Conservation (phyloP, 2,329 filamentous ascomycete species). For the Ceratocystiopsis brevicomis region DNA sequence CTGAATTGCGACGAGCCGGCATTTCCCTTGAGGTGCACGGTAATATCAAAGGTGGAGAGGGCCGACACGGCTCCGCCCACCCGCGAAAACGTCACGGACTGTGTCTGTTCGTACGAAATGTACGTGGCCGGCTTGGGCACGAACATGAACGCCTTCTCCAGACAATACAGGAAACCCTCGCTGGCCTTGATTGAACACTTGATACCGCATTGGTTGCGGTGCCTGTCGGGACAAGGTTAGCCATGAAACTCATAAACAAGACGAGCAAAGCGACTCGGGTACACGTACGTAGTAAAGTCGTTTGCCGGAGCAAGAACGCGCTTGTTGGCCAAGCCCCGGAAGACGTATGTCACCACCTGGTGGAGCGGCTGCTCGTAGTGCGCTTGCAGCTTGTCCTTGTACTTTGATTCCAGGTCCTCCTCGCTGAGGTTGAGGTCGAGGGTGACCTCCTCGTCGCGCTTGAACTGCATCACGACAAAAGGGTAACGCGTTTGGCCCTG, state of each 20-base stretch:
- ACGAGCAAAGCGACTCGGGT: neutral
- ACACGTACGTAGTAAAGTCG: slow-evolving; percentile 60
- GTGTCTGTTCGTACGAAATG: slow-evolving; percentile 84
- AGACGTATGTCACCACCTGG: slow-evolving; percentile 86
- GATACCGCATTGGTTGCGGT: slow-evolving; percentile 84
- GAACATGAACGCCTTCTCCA: slow-evolving; percentile 98
- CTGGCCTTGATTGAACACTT: slow-evolving; percentile 99
- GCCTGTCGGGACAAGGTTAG: slow-evolving; percentile 24
- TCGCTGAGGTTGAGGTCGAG: slow-evolving; percentile 94
- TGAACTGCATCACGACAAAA: slow-evolving; percentile 98
- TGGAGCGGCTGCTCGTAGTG: slow-evolving; percentile 91
- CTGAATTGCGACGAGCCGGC: slow-evolving; percentile 85
- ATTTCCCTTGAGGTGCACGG: slow-evolving; percentile 75
- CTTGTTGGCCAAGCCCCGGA: slow-evolving; percentile 84
- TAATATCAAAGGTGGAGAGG: slow-evolving; percentile 92
- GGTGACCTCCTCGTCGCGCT: slow-evolving; percentile 91
- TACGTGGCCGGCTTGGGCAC: slow-evolving; percentile 97
- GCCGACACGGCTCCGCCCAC: slow-evolving; percentile 87
- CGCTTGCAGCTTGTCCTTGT: slow-evolving; percentile 71
- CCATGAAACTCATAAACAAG: neutral
- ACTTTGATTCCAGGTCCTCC: slow-evolving; percentile 63
- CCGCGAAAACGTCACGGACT: slow-evolving; percentile 84
- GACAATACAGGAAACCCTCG: slow-evolving; percentile 88
- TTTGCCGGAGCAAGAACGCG: slow-evolving; percentile 86
- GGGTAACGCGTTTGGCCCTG: slow-evolving; percentile 96